phyloP scores from a whole-genome alignment of 164 flowering plant genomes.

The Tinospora cordifolia region DNA sequence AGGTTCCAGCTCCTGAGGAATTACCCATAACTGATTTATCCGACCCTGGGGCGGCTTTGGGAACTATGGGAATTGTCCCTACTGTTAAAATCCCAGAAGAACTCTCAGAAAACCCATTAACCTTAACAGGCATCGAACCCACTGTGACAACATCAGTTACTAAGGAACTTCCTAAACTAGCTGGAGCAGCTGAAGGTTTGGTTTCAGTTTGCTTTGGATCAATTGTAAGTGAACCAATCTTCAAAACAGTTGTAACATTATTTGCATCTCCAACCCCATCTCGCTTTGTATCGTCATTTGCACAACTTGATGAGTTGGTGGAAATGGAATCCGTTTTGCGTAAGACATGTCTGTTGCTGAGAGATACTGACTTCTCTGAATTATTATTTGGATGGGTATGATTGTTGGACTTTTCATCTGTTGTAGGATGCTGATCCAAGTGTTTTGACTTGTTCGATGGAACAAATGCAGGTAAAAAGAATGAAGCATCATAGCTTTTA shows the following conservation, averaged over 20 bases:
- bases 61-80: slow-evolving; percentile 66
- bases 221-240: slow-evolving; percentile 44
- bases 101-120: slow-evolving; percentile 36
- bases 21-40: slow-evolving; percentile 15
- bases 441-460: slow-evolving; percentile 29
- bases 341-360: slow-evolving; percentile 14
- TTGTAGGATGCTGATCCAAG: slow-evolving; percentile 18
- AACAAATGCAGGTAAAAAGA: slow-evolving; percentile 29
- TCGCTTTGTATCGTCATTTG: slow-evolving; percentile 11
- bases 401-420: slow-evolving; percentile 18
- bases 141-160: slow-evolving; percentile 42
- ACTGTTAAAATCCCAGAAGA: slow-evolving; percentile 37
- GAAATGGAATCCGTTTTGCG: slow-evolving; percentile 7
- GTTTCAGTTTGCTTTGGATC: slow-evolving; percentile 26
- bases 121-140: slow-evolving; percentile 60
- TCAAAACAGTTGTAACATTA: slow-evolving; percentile 25
- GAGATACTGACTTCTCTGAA: slow-evolving; percentile 10
- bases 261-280: slow-evolving; percentile 20
- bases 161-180: slow-evolving; percentile 6
- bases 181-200: slow-evolving; percentile 8
- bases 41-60: slow-evolving; percentile 27
- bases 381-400: slow-evolving; percentile 10
- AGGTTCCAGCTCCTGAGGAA: not conserved
- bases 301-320: not conserved
- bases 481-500: slow-evolving; percentile 33